These are phyloP conservation scores for Nyctanthes arbortristis DNA, from an alignment of 257 asterid species.

Conservation along the genomic window DNA sequence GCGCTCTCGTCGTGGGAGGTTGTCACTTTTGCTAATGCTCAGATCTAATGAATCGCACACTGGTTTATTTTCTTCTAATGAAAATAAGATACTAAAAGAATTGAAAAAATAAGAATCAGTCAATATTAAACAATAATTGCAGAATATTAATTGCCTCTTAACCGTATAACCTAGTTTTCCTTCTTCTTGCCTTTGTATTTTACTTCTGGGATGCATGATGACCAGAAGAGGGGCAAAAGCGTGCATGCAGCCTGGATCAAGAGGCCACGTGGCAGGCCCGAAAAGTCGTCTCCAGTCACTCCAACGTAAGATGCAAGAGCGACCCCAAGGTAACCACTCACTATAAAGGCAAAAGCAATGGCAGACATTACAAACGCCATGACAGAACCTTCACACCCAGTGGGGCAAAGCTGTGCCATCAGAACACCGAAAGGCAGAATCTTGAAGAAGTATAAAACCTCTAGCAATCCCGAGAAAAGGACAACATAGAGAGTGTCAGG, in stretches of 20 bases:
- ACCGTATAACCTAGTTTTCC: conserved; percentile 45
- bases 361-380: conserved; percentile 95
- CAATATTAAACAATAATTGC: not conserved
- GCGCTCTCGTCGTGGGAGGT: too few species aligned
- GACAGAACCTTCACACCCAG: conserved; percentile 92
- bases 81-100: too few species aligned
- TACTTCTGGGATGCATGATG: conserved; percentile 54
- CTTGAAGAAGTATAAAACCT: conserved; percentile 78
- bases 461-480: conserved; percentile 76
- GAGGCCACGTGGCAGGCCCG: conserved; percentile 60
- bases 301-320: conserved; percentile 61
- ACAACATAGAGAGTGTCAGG: conserved; percentile 72
- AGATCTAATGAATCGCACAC: too few species aligned
- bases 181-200: conserved; percentile 45
- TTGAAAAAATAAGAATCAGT: too few species aligned
- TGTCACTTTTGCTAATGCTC: too few species aligned
- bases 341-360: conserved; percentile 66
- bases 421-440: conserved; percentile 74
- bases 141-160: not conserved
- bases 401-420: conserved; percentile 88
- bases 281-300: conserved; percentile 69
- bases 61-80: too few species aligned
- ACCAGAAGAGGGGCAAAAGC: conserved; percentile 65
- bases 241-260: conserved; percentile 79
- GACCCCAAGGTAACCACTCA: conserved; percentile 89